A percentile compares a stretch with the other conserved stretches of the same genome.
Conservation (phyloP, 805 yeast species). For the Martiniozyma abietophila region DNA sequence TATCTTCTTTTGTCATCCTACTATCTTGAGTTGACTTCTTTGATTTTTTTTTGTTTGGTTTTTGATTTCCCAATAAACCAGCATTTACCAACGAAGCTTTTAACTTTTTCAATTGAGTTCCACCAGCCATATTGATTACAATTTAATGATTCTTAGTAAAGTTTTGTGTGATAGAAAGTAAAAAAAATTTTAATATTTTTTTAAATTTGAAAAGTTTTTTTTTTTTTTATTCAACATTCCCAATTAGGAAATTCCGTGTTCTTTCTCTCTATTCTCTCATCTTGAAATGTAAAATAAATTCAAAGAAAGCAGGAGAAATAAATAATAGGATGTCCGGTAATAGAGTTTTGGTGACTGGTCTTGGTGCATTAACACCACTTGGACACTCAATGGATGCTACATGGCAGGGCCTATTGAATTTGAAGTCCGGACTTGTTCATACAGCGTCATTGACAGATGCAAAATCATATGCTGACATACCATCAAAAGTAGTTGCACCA, state of each 20-base stretch:
- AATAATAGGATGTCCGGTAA: conserved; percentile 11
- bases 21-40: conserved; percentile 42
- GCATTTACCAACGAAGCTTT: conserved; percentile 67
- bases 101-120: conserved; percentile 78
- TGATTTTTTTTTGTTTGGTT: conserved; percentile 47
- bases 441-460: conserved; percentile 37
- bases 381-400: conserved; percentile 55
- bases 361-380: conserved; percentile 80
- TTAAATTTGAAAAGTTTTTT: not conserved
- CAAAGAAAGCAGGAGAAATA: not conserved
- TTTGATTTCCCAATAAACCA: conserved; percentile 83
- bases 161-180: no score
- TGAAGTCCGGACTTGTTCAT: conserved; percentile 51
- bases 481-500: conserved; percentile 67
- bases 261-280: no score
- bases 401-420: conserved; percentile 46
- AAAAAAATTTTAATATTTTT: conserved; percentile 1
- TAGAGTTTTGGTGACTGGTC: conserved; percentile 86
- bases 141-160: not conserved
- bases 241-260: not conserved
- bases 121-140: conserved; percentile 48
- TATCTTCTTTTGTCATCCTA: conserved; percentile 65
- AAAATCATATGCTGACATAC: conserved; percentile 42
- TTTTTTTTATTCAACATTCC: not conserved
- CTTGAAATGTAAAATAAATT: no score